Base-by-base conservation (phyloP, 1,284 basidiomycete genomes). In the Chiua sp. region DNA sequence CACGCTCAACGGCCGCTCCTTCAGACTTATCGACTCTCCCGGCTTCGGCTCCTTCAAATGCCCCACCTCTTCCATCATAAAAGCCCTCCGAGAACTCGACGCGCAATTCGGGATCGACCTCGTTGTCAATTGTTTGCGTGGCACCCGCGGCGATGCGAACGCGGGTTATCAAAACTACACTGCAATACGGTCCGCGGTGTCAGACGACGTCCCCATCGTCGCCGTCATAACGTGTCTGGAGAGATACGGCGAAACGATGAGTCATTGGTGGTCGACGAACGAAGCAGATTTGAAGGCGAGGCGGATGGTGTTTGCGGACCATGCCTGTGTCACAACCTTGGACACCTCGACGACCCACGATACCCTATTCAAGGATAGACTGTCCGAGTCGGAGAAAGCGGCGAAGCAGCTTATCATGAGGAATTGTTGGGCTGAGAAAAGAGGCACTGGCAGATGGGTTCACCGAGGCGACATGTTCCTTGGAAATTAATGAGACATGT, bases 141-240 rank as follows among this genome's bases (percentile, higher is more conserved):
- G 71, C 37, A 72, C 70, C 3, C 68, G 68, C 15, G 70, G 70
- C 2, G 68, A 69, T 48, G 68, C 68, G 51, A 72, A 68, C n/a
- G 71, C 71, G 4, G 71, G 71, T 3, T 53, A 68, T 28, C 70
- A 69, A 59, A 72, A 72, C 47, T 70, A 70, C n/a, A 44, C 57
- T 47, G 67, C 68, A 5, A 70, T 70, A 54, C 69, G 71, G 22
- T 70, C 71, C 2, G 68, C 71, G 2, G 69, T 70, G n/a, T 71
- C 68, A 2, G 71, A 70, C 37, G 68, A 73, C 51, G 72, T 76
- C 2, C 74, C 75, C 2, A 72, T 76, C 48, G 71, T 71, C 6
- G 62, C 67, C 0, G 65, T 72, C 15, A 57, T 74, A 18, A 74
- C 73, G 0, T 64, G 64, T 51, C 59, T 74, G 22, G 75, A 74